Conservation (phyloP, 2,329 filamentous ascomycete genomes). For the Aspergillus aculeatinus region DNA sequence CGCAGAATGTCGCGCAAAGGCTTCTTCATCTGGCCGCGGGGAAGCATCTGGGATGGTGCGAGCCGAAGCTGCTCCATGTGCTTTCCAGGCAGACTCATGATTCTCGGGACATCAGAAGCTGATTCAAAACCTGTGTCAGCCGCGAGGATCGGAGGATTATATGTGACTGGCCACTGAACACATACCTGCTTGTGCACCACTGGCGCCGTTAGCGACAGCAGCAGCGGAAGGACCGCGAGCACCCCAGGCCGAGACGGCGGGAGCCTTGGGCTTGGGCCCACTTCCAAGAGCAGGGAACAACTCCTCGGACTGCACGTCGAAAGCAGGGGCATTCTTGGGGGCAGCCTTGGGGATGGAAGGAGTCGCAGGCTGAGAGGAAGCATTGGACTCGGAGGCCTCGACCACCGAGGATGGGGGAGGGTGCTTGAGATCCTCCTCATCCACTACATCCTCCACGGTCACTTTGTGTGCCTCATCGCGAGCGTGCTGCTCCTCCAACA, state of each 20-base stretch:
- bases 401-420: constrained; percentile 51
- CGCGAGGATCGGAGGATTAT: background rate
- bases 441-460: constrained; percentile 76
- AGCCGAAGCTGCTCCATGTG: constrained; percentile 75
- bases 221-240: constrained; percentile 55
- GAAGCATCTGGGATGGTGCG: constrained; percentile 72
- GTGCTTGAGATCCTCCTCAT: constrained; percentile 71
- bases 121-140: constrained; percentile 3
- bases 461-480: constrained; percentile 57
- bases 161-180: constrained; percentile 27
- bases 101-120: constrained; percentile 47
- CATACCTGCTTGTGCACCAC: constrained; percentile 55
- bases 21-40: constrained; percentile 75
- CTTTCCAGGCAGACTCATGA: constrained; percentile 77
- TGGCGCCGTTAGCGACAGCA: constrained; percentile 48
- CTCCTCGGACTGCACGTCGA: constrained; percentile 87
- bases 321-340: constrained; percentile 44
- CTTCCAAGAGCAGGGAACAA: constrained; percentile 88
- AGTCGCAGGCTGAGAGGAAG: constrained; percentile 29
- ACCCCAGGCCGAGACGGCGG: constrained; percentile 74
- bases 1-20: constrained; percentile 81
- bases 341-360: constrained; percentile 42
- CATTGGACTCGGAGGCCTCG: constrained; percentile 33
- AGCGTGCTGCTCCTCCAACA: constrained; percentile 55
- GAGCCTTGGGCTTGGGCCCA: constrained; percentile 61